Percentiles rank a stretch among this genome's conserved stretches.
These are phyloP conservation scores for Dactylellina drechsleri DNA, from an alignment of 2,329 filamentous ascomycete genomes.

Conservation along the genomic window DNA sequence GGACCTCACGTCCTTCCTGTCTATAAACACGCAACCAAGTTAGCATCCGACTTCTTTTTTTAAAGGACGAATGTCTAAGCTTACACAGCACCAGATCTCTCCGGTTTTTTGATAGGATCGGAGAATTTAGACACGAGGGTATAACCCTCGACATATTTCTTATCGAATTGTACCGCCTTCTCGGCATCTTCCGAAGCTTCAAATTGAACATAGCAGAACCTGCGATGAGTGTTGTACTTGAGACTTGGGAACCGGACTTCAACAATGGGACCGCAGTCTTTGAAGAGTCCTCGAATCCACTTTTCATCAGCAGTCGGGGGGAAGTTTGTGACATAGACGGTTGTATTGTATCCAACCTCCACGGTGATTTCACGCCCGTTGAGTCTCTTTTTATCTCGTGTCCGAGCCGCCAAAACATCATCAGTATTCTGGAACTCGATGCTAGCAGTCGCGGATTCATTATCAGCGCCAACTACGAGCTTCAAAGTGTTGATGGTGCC, in stretches of 20 bases:
- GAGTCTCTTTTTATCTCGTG: constrained; percentile 82
- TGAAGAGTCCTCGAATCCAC: constrained; percentile 75
- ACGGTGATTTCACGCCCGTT: constrained; percentile 78
- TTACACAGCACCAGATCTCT: constrained; percentile 77
- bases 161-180: constrained; percentile 77
- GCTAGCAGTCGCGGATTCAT: constrained; percentile 74
- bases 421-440: constrained; percentile 86
- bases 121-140: constrained; percentile 83
- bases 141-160: constrained; percentile 73
- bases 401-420: constrained; percentile 81
- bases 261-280: constrained; percentile 80
- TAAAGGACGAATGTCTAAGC: not conserved
- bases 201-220: constrained; percentile 98
- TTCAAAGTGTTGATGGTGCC: constrained; percentile 83
- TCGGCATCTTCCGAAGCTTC: constrained; percentile 73
- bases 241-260: constrained; percentile 90
- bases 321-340: constrained; percentile 90
- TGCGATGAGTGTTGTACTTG: constrained; percentile 84
- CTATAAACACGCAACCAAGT: constrained; percentile 26
- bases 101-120: constrained; percentile 80
- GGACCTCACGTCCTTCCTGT: constrained; percentile 85
- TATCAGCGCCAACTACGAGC: constrained; percentile 71
- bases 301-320: constrained; percentile 78
- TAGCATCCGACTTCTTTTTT: constrained; percentile 7
- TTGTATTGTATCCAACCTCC: constrained; percentile 77